Evolutionary conservation across 208 protist species (phyloP), one percentile per base, ranked within the genome.

Genomic region (Tetramitus jugosus): DNA sequence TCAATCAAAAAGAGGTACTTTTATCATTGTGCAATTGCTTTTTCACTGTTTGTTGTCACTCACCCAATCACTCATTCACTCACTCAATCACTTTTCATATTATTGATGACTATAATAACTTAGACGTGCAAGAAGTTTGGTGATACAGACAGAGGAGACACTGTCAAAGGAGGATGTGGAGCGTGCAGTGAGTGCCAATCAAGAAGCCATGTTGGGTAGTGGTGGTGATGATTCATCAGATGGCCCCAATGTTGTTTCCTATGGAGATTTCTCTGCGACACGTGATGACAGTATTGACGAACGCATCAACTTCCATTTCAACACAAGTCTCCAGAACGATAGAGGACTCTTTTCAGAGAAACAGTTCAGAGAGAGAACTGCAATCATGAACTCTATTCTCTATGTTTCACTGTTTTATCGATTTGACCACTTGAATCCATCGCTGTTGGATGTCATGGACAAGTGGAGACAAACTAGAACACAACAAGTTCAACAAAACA

Each of bases 401-500:
- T 71, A 42, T 46, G 39, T 71, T 49, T 45, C 64, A 71, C 17
- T 39, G 13, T 71, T 71, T 33, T 71, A 71, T 46, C 31, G 40
- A 4, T 71, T 71, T 33, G 64, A 71, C 33, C 35, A 23, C 3
- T 26, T 14, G 33, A 71, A 71, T 46, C 31, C 64, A 42, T 45
- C 64, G 4, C n/a, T 71, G 7, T 14, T 71, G 35, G 43, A 8
- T 71, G 17, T 45, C 17, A 14, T 71, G 4, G 23, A 71, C 10
- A 7, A 35, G 2, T 71, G 39, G 64, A 71, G 40, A 65, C 43
- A 33, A 26, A n/a, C 33, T 29, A 31, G 56, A 23, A 31, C 4
- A 23, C 3, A 31, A 23, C 4, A 31, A 23, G n/a, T 23, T 62
- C 29, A n/a, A 62, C 17, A 56, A 10, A 26, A 56, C 49, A 37